Evolutionary conservation across 1,284 basidiomycete species (phyloP).

Genomic region (Pholiota adiposa): DNA sequence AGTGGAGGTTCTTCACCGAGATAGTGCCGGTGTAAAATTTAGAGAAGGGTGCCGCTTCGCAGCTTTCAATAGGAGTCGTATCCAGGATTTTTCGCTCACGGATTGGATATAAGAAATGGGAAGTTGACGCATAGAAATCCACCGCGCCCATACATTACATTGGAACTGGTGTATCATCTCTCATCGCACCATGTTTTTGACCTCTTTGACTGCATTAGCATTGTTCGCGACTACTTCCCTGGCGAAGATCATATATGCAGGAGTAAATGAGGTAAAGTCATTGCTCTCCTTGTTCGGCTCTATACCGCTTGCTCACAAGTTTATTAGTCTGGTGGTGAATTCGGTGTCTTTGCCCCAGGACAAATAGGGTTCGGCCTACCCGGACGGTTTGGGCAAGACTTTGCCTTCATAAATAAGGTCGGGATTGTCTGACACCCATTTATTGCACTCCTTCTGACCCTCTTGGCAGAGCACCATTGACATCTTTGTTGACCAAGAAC

Average conservation of each 20-base stretch:
- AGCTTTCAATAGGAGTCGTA: not conserved
- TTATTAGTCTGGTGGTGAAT: slow-evolving; percentile 44
- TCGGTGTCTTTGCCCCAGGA: slow-evolving; percentile 39
- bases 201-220: slow-evolving; percentile 14
- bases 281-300: not conserved
- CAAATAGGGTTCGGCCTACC: slow-evolving; percentile 42
- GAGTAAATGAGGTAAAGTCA: slow-evolving; percentile 38
- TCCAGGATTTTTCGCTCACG: slow-evolving; percentile 15
- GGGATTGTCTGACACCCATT: not conserved
- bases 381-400: slow-evolving; percentile 47
- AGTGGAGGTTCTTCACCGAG: slow-evolving; percentile 1
- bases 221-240: slow-evolving; percentile 15
- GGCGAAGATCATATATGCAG: slow-evolving; percentile 38
- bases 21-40: not conserved
- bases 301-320: not conserved
- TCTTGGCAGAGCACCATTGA: slow-evolving; percentile 43
- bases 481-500: slow-evolving; percentile 49
- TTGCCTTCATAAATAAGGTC: slow-evolving; percentile 52
- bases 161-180: too few species aligned
- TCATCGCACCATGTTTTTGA: slow-evolving; percentile 13
- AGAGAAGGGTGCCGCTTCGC: not conserved
- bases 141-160: not conserved
- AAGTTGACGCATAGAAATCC: not conserved
- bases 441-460: not conserved
- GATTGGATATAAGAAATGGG: slow-evolving; percentile 5